phyloP scores from a whole-genome alignment of 2,329 filamentous ascomycete species.

The Aspergillus phoenicis region DNA sequence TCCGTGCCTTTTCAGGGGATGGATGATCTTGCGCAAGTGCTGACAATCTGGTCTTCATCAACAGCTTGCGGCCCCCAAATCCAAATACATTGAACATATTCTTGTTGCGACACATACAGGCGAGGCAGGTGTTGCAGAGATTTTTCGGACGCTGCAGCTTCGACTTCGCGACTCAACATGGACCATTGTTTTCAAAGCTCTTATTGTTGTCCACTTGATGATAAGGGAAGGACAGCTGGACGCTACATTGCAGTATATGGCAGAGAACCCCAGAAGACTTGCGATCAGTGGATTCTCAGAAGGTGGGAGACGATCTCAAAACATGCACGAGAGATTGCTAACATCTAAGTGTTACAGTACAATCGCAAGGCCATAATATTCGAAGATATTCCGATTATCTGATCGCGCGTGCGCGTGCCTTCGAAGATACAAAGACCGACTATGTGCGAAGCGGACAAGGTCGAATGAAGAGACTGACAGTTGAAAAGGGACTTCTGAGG shows the following conservation, averaged over 20 bases:
- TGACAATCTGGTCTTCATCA: conserved; percentile 25
- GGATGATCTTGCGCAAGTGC: conserved; percentile 1
- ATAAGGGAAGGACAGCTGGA: conserved; percentile 91
- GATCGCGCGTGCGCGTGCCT: conserved; percentile 77
- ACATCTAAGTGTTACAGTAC: conserved; percentile 60
- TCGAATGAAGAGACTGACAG: conserved; percentile 78
- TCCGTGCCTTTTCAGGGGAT: not conserved
- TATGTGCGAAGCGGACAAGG: conserved; percentile 83
- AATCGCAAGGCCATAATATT: conserved; percentile 94
- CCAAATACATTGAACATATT: conserved; percentile 99
- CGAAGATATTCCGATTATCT: conserved; percentile 88
- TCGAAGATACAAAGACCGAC: conserved; percentile 80
- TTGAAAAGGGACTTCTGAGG: conserved; percentile 88
- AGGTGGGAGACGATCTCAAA: conserved; percentile 62
- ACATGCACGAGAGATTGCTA: conserved; percentile 33
- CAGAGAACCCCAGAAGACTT: conserved; percentile 78
- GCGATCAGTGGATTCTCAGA: conserved; percentile 91
- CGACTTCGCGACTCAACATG: conserved; percentile 93
- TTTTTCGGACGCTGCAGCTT: conserved; percentile 88
- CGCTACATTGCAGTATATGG: conserved; percentile 80
- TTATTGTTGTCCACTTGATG: conserved; percentile 97
- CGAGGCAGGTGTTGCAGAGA: conserved; percentile 91
- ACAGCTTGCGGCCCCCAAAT: conserved; percentile 92
- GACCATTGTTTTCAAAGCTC: conserved; percentile 98
- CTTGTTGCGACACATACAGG: conserved; percentile 91